Conservation (phyloP, 2,329 filamentous ascomycete genomes). For the Neoscytalidium dimidiatum region DNA sequence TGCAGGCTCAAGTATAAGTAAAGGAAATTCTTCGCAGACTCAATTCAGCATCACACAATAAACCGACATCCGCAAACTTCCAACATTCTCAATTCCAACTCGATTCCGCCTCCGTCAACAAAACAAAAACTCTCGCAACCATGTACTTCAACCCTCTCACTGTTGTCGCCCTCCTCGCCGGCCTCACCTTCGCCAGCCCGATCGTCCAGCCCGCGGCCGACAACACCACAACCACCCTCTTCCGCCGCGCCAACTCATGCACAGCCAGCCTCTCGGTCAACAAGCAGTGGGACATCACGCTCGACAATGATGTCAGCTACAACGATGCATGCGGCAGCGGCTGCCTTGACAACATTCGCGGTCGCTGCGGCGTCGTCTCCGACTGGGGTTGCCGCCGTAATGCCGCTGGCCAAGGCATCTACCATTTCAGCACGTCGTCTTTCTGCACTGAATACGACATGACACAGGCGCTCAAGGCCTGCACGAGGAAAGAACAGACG, state of each 20-base stretch:
- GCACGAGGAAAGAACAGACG: not conserved
- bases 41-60: too few species aligned
- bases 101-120: too few species aligned
- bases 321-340: not conserved
- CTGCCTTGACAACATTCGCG: slow-evolving; percentile 8
- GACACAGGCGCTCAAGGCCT: not conserved
- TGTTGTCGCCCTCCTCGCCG: too few species aligned
- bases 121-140: too few species aligned
- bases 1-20: too few species aligned
- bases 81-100: too few species aligned
- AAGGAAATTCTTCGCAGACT: too few species aligned
- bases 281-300: not conserved
- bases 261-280: not conserved
- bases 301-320: not conserved
- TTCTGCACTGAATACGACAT: not conserved
- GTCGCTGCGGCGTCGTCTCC: not conserved
- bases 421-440: not conserved
- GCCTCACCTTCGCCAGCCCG: not conserved
- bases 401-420: not conserved
- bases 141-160: too few species aligned
- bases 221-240: not conserved
- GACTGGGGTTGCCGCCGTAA: not conserved
- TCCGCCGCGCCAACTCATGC: not conserved
- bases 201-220: not conserved
- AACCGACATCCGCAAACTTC: too few species aligned